Evolutionary conservation across 2,329 filamentous ascomycete species (phyloP), one percentile per base, ranked within the genome.

Genomic region (Claviceps cyperi): DNA sequence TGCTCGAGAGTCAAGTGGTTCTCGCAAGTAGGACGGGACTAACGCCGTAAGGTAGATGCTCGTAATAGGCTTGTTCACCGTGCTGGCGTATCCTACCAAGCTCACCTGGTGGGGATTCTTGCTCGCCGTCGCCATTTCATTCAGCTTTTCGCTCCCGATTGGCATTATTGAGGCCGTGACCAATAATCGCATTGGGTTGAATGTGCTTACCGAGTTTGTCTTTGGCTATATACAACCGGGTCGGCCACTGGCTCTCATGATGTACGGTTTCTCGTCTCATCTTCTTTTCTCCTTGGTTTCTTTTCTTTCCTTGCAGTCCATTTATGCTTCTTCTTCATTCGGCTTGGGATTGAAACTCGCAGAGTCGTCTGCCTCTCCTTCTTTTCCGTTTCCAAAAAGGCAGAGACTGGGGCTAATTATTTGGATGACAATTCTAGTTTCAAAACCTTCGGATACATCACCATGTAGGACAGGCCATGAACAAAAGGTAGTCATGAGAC

Each of bases 141-240:
- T 78, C 50, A 64, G 72, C 8, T 86, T 84, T 61, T 70, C 80
- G 8, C 64, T 86, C 13, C 83, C 83, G 0, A 81, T 81, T 45
- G 80, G 80, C 40, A 84, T 86, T 52, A 78, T 87, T 36, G 75
- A 84, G 58, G 84, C 81, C 38, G 72, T 81, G 4, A 84, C 83
- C 4, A 80, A 85, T 59, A 81, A 83, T 62, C 69, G 85, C 67
- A 80, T 86, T 38, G 82, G 81, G 1, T 69, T 88, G 37, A 88
- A 88, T 54, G 83, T 89, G 24, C 68, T 88, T 54, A 85, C 83
- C 1, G 83, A 86, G 65, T 86, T 87, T 55, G 68, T 89, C 4
- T 79, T 80, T 52, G 84, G 84, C 1, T 88, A 88, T 58, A 84
- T 88, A 58, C 81, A 86, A 54, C 83, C 83, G 0, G 84, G 84